Conservation (phyloP, 441 rosid species). For the Codiaeum variegatum region DNA sequence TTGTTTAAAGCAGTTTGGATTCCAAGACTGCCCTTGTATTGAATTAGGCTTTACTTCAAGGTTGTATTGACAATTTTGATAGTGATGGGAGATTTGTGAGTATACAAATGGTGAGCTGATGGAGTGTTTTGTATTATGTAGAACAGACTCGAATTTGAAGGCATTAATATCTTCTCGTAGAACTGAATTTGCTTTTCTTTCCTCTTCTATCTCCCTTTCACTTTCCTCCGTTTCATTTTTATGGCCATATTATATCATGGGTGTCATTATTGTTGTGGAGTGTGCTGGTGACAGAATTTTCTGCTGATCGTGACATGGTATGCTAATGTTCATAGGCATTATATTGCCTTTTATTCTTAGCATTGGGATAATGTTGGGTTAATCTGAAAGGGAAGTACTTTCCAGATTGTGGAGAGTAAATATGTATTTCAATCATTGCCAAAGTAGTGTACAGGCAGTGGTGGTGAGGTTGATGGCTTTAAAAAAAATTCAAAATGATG, state of each 20-base stretch:
- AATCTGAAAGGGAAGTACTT: background rate
- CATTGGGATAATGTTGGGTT: background rate
- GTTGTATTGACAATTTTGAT: slow-evolving; percentile 41
- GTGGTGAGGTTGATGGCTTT: no score
- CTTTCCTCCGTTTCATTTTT: background rate
- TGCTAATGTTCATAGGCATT: background rate
- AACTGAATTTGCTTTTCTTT: background rate
- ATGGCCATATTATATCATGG: background rate
- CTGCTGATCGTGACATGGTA: background rate
- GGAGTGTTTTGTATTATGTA: slow-evolving; percentile 23
- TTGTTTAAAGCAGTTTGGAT: slow-evolving; percentile 26
- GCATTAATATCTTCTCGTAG: slow-evolving; percentile 13
- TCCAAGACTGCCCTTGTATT: slow-evolving; percentile 21
- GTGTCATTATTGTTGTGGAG: background rate
- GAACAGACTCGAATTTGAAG: slow-evolving; percentile 21
- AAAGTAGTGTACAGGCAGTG: no score
- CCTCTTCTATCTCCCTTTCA: background rate
- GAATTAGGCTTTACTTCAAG: slow-evolving; percentile 20
- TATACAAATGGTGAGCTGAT: slow-evolving; percentile 12
- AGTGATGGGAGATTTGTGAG: slow-evolving; percentile 19
- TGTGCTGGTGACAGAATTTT: background rate
- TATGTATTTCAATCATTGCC: background rate
- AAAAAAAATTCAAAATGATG: no score
- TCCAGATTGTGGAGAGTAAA: background rate
- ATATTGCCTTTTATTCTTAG: no score